phyloP scores from a whole-genome alignment of 176 grass and related monocot genomes.

The Oryza meridionalis region DNA sequence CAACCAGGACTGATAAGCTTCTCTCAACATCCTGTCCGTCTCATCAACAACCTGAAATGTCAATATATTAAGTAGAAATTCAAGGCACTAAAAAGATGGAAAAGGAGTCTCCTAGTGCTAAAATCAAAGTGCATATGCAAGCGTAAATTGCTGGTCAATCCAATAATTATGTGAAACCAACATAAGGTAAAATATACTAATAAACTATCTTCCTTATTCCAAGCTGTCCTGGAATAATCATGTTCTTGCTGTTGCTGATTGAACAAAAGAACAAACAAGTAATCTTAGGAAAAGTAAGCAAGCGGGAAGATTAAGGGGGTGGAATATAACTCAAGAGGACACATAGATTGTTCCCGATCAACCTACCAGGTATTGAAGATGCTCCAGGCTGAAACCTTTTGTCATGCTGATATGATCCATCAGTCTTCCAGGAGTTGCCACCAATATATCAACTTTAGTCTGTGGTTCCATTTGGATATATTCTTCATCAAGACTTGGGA shows the following conservation, averaged over 20 bases:
- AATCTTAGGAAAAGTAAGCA: not conserved
- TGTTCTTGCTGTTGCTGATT: not conserved
- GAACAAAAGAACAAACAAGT: not conserved
- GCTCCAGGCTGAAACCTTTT: conserved; percentile 89
- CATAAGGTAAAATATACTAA: not conserved
- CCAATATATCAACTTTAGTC: conserved; percentile 90
- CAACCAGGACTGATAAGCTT: conserved; percentile 96
- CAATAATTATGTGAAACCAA: conserved; percentile 19
- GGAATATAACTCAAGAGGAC: not conserved
- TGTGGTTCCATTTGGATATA: conserved; percentile 72
- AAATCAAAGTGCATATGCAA: not conserved
- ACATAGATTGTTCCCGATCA: not conserved
- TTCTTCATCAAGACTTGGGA: conserved; percentile 68
- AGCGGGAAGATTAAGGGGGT: not conserved
- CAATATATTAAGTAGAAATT: conserved; percentile 34
- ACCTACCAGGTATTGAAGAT: conserved; percentile 91
- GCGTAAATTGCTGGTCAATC: not conserved
- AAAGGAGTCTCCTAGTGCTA: not conserved
- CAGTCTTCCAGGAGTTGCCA: conserved; percentile 92
- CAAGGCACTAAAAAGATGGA: conserved; percentile 11
- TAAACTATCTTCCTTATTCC: not conserved
- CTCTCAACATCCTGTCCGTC: conserved; percentile 84
- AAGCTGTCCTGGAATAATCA: conserved; percentile 1
- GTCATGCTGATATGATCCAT: conserved; percentile 98
- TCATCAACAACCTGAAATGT: conserved; percentile 83